These are phyloP conservation scores for Mycocalia duriaeana DNA, from an alignment of 1,284 basidiomycete genomes.

Conservation along the genomic window DNA sequence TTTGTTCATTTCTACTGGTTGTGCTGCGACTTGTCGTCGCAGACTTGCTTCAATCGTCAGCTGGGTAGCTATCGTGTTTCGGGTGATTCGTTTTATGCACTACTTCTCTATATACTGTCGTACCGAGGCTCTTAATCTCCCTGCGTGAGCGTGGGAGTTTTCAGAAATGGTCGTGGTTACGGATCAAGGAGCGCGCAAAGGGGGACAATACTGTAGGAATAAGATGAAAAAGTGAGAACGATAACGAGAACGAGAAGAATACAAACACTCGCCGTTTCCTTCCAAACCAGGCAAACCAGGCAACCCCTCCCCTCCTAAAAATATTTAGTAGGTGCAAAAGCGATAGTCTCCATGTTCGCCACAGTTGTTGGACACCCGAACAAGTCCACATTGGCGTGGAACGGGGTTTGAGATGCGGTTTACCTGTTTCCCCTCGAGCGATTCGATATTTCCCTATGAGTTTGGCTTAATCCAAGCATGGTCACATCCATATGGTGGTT, in stretches of 20 bases:
- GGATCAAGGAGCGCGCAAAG: background rate
- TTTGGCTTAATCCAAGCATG: no score
- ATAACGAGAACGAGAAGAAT: no score
- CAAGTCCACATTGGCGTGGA: conserved; percentile 95
- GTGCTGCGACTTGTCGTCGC: background rate
- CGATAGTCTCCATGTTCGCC: conserved; percentile 97
- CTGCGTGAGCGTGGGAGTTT: background rate
- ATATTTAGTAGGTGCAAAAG: conserved; percentile 96
- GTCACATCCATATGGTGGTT: no score
- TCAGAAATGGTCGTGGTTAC: background rate
- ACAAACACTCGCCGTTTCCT: no score
- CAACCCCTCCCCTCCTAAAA: conserved; percentile 84
- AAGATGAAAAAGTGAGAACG: no score
- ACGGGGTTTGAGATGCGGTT: conserved; percentile 98
- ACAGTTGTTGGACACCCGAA: conserved; percentile 98
- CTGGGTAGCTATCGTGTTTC: background rate
- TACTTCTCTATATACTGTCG: no score
- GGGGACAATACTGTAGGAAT: no score
- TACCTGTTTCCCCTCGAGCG: conserved; percentile 97
- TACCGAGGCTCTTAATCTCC: no score
- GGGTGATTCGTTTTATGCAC: background rate
- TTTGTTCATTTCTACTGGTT: background rate
- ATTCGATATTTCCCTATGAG: no score
- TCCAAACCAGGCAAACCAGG: conserved; percentile 95
- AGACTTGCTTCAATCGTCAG: background rate